Conservation (phyloP, 257 asterid species). For the Lycium barbarum region DNA sequence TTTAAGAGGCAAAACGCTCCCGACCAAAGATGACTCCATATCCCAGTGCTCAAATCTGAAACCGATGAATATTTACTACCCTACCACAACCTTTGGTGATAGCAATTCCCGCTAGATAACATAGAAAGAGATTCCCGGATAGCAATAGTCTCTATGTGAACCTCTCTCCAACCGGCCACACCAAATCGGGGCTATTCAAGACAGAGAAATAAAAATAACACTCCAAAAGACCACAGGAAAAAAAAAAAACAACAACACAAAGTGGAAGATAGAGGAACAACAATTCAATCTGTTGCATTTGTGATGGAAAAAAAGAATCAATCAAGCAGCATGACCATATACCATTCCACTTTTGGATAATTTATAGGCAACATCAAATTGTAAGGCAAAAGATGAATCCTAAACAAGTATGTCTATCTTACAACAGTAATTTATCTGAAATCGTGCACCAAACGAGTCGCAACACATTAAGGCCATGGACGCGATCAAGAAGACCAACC, state of each 20-base stretch:
- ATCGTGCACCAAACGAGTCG: constrained; percentile 1
- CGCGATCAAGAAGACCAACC: not conserved
- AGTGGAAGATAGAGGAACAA: not conserved
- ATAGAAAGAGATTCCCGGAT: too few relatives aligned
- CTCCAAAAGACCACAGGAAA: not conserved
- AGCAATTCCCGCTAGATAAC: too few relatives aligned
- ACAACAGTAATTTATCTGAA: constrained; percentile 8
- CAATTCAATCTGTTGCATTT: constrained; percentile 11
- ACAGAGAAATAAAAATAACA: not conserved
- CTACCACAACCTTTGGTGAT: too few relatives aligned
- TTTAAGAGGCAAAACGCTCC: too few relatives aligned
- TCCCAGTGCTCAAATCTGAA: too few relatives aligned
- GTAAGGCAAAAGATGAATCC: not conserved
- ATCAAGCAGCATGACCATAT: not conserved
- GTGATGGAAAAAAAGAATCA: not conserved
- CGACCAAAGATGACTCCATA: too few relatives aligned
- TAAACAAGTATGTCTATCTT: constrained; percentile 26
- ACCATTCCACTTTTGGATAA: not conserved
- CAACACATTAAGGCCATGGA: not conserved
- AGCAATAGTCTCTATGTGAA: too few relatives aligned
- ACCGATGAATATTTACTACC: too few relatives aligned
- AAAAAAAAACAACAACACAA: not conserved
- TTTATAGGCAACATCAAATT: constrained; percentile 9
- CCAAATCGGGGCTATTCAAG: not conserved
- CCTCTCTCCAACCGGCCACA: too few relatives aligned